A percentile compares a stretch with the other conserved stretches of the same genome.
These are phyloP conservation scores for Albizia julibrissin DNA, from an alignment of 306 rosid species.

Conservation along the genomic window DNA sequence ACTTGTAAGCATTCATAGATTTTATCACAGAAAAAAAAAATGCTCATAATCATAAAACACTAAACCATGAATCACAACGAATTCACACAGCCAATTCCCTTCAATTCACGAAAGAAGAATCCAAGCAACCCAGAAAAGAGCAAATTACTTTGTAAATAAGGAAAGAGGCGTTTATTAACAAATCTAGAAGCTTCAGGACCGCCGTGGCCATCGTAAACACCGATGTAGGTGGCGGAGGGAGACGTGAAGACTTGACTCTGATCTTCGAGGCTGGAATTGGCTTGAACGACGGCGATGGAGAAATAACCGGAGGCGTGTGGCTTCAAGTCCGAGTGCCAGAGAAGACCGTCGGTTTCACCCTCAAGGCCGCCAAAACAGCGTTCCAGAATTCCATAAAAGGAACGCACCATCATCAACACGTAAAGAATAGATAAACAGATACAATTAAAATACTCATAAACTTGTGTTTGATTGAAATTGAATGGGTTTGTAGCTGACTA, in stretches of 20 bases:
- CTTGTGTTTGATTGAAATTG: background rate
- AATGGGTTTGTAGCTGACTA: background rate
- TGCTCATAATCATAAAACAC: background rate
- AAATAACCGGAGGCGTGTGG: conserved; percentile 91
- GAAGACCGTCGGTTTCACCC: conserved; percentile 54
- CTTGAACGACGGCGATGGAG: conserved; percentile 96
- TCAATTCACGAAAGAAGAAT: background rate
- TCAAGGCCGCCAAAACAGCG: conserved; percentile 54
- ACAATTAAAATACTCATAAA: background rate
- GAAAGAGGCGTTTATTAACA: conserved; percentile 73
- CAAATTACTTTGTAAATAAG: conserved; percentile 64
- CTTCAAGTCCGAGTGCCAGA: conserved; percentile 86
- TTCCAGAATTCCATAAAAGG: conserved; percentile 50
- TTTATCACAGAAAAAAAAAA: background rate
- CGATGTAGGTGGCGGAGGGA: conserved; percentile 80
- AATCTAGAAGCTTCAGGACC: conserved; percentile 97
- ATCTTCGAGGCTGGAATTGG: conserved; percentile 84
- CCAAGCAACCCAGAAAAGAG: background rate
- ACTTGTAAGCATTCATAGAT: background rate
- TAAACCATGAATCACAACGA: background rate
- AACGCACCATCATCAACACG: conserved; percentile 65
- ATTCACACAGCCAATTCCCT: background rate
- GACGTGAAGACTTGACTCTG: conserved; percentile 93
- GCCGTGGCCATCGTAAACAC: conserved; percentile 96
- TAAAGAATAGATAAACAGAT: background rate